phyloP scores from a whole-genome alignment of 2,329 filamentous ascomycete genomes.

The Phoma sp. region DNA sequence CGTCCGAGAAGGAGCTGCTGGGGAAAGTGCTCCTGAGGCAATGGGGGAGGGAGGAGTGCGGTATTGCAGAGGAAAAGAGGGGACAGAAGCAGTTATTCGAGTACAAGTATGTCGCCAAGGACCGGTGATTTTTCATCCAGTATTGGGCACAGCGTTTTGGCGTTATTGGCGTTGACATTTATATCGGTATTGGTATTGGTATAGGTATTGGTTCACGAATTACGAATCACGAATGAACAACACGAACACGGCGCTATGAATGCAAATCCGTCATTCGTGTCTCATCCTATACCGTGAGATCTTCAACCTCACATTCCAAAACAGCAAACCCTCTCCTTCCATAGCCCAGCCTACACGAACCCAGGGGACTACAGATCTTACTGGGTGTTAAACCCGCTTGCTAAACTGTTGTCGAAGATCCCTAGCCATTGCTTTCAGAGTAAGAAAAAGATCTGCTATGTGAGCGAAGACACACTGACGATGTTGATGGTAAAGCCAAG shows the following conservation, averaged over 20 bases:
- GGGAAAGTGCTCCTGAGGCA: slow-evolving; percentile 44
- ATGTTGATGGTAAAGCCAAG: too few relatives aligned
- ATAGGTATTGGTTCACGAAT: not conserved
- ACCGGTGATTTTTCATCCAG: not conserved
- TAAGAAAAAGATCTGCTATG: too few relatives aligned
- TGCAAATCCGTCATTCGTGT: too few relatives aligned
- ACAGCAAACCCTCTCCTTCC: too few relatives aligned
- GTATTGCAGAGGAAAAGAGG: slow-evolving; percentile 28
- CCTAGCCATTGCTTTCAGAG: too few relatives aligned
- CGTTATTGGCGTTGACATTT: not conserved
- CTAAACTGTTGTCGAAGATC: too few relatives aligned
- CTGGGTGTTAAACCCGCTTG: too few relatives aligned
- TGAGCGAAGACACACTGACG: too few relatives aligned
- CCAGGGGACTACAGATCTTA: too few relatives aligned
- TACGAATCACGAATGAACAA: not conserved
- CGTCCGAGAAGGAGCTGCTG: slow-evolving; percentile 38
- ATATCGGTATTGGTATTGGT: not conserved
- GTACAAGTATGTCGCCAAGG: slow-evolving; percentile 39
- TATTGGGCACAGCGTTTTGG: not conserved
- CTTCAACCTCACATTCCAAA: too few relatives aligned
- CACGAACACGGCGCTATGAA: not conserved
- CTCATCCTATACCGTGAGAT: too few relatives aligned
- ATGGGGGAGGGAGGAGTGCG: slow-evolving; percentile 46
- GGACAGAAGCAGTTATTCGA: slow-evolving; percentile 36
- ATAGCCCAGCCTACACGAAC: too few relatives aligned